Base-by-base conservation (phyloP, 1,139 yeast species). In the Lodderomyces beijingensis region DNA sequence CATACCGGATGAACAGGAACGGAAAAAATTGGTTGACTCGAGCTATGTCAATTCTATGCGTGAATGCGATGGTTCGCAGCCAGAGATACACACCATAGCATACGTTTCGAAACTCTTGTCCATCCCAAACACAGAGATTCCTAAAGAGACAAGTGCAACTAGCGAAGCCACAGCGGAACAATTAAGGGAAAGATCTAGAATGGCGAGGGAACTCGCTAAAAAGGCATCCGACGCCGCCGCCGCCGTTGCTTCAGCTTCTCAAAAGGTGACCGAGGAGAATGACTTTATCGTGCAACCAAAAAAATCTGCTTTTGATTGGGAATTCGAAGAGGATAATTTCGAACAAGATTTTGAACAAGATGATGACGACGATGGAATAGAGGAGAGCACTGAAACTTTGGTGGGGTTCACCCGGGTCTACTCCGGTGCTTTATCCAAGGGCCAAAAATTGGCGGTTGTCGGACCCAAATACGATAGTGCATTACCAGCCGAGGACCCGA, bases 21-120 rank as follows among this genome's bases (percentile, higher is more conserved):
- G 46, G 19, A 34, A 45, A 2, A 32, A 41, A 8, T 43, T 64
- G n/a, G 57, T 85, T 2, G 79, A 79, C 39, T 50, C 65, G 0
- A 50, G 43, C 0, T 62, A 86, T 27, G 65, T 68, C 30, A 46
- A 62, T 3, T 74, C 87, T 1, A 80, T 91, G 76, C 54, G 65
- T 19, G 47, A 57, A 0, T 91, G 98, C 61, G 82, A 55, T 32
- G 46, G 57, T 4, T 38, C 79, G 32, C 55, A 70, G 30, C 61
- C 70, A 0, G 58, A 62, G 2, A 82, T 83, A 0, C 78, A 81
- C 4, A 70, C 81, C 0, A 66, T 86, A 37, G 95, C 95, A 0
- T 93, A 83, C 54, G 87, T 91, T 1, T 87, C 97, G 1, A 93
- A 93, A 48, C 83, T 91, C 62, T 58, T 91, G 3, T 86, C 96